Evolutionary conservation across 495 filamentous ascomycete genomes (phyloP), one percentile per base, ranked within the genome.

Genomic region (Aspergillus mulundensis): DNA sequence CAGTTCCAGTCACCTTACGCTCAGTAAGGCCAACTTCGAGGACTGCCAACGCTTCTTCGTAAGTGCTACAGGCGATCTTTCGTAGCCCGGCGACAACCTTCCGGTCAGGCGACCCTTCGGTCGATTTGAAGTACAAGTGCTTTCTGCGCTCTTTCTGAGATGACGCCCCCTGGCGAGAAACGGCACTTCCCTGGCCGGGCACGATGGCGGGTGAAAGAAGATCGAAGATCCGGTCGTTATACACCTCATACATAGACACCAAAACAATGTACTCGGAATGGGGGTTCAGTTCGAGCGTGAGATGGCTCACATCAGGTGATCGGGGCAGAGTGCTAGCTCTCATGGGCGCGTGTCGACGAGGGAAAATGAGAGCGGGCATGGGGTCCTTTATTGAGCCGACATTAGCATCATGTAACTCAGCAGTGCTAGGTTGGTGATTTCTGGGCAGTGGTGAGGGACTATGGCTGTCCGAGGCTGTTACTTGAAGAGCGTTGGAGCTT

Each of bases 161-260:
- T 46, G 70, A 71, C 23, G 64, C 66, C 7, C 53, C 61, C 50
- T 66, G 68, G 14, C 76, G 73, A 25, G 73, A 75, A 65, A 74
- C 64, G 7, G 66, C 61, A 34, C 65, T 71, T 19, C 70, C 72
- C 44, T 77, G 66, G 38, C 71, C 62, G 43, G 74, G 61, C 38
- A 65, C 69, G 21, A 76, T 70, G 2, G 77, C 67, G 1, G 80
- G 77, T 1, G 88, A 86, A 1, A 98, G 73, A 3, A 98, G 84
- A 64, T 98, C 94, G 63, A 94, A 98, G 50, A 98, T 97, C 12
- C 93, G 85, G 70, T 98, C 94, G 69, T 97, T 97, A 75, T 98
- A 97, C 16, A 98, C 94, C 71, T 98, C 95, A 71, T 97, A 98
- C 94, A 97, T 98, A 16, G 90, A 95, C 1, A 97, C 79, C 7